Base-by-base conservation (phyloP, 2,329 filamentous ascomycete genomes). In the Neurospora crassa region DNA sequence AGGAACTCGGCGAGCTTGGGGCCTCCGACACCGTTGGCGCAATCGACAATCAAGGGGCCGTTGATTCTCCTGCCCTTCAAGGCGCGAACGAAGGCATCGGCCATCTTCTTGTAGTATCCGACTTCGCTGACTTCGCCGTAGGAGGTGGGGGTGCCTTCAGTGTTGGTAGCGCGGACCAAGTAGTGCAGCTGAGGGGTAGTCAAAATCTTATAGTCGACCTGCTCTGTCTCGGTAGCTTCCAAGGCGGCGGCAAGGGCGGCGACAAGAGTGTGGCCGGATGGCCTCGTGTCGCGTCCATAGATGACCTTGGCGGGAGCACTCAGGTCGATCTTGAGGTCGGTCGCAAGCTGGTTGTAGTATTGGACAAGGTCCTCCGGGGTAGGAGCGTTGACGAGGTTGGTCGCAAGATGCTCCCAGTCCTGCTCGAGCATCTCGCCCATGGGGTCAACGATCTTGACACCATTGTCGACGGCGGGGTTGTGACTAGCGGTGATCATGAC, bases 131-230 rank as follows among this genome's bases (percentile, higher is more conserved):
- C 88, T 79, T 93, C 90, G 71, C 96, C 96, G 79, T 98, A 99
- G 20, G 93, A 88, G 76, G 94, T 90, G 71, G 92, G 90, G 2
- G 93, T 96, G 73, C 92, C 92, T 77, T 96, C 88, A 0, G 95
- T 98, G 83, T 99, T 99, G 82, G 94, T 88, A 81, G 94, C 97
- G 75, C 96, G 92, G 41, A 95, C 95, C 74, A 98, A 86, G 82
- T 99, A 99, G 84, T 99, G 96, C 72, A 99, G 87, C 83, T 98
- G 96, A n/a, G 96, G 96, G 3, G 96, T 99, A 14, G 96, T 98
- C 78, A 97, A 86, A 79, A 94, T 90, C 82, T 95, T 96, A 84
- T 90, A 95, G 84, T 98, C 95, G 78, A 89, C 89, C 79, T 89
- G 91, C 73, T 93, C 89, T 70, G 91, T 89, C 71, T 88, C 87